A percentile compares a stretch with the other conserved stretches of the same genome.
phyloP scores from a whole-genome alignment of 257 asterid genomes.

The Dorcoceras hygrometricum region DNA sequence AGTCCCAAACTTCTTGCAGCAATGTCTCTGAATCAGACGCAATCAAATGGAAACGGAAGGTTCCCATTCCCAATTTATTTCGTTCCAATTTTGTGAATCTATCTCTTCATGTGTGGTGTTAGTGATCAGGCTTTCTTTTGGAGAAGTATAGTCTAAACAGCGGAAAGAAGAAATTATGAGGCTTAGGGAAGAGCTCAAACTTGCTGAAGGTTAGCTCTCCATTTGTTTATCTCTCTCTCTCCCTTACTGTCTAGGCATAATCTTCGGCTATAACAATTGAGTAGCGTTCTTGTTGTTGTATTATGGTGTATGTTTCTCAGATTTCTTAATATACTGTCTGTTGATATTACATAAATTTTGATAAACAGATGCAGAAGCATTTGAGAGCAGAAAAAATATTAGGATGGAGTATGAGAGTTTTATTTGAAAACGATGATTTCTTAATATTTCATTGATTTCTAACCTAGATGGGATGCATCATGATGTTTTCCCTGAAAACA shows the following conservation, averaged over 20 bases:
- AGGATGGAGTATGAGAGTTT: background rate
- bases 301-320: background rate
- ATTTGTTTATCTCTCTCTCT: background rate
- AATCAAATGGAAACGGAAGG: conserved; percentile 76
- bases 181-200: conserved; percentile 74
- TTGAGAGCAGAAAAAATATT: background rate
- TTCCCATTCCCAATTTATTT: conserved; percentile 1
- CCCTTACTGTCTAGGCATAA: background rate
- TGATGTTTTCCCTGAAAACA: conserved; percentile 69
- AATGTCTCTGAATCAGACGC: conserved; percentile 39
- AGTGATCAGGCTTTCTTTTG: conserved; percentile 14
- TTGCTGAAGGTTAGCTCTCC: conserved; percentile 66
- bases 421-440: conserved; percentile 11
- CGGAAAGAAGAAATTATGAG: conserved; percentile 70
- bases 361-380: background rate
- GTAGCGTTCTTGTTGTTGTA: background rate
- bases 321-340: no score
- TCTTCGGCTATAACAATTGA: background rate
- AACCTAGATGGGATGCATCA: conserved; percentile 63
- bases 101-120: conserved; percentile 2
- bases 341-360: background rate
- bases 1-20: conserved; percentile 21
- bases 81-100: background rate
- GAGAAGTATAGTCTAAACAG: conserved; percentile 60
- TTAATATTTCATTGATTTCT: conserved; percentile 18